These are phyloP conservation scores for Pycnococcus provasolii DNA, from an alignment of 139 green algal species.

Conservation along the genomic window DNA sequence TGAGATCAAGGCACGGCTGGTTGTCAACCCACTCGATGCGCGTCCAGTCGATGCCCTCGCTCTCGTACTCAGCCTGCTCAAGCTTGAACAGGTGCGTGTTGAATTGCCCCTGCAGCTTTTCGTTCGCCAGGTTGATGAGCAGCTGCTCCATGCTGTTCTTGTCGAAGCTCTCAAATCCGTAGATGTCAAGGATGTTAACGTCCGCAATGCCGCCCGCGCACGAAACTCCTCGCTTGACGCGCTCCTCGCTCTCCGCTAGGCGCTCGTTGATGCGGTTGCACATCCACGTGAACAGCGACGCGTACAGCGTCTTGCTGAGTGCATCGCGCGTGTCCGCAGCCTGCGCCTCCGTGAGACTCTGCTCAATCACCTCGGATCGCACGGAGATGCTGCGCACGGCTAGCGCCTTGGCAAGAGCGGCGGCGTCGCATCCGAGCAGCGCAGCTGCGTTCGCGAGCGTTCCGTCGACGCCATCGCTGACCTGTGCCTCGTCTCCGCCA, in stretches of 20 bases:
- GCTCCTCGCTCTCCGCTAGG: conserved; percentile 10
- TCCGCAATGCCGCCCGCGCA: not conserved
- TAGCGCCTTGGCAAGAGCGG: conserved; percentile 12
- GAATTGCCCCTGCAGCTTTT: conserved; percentile 37
- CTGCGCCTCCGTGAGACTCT: conserved; percentile 47
- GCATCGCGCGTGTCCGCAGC: conserved; percentile 46
- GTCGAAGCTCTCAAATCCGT: conserved; percentile 37
- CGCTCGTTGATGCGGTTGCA: conserved; percentile 24
- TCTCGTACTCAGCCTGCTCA: conserved; percentile 31
- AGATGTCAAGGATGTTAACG: conserved; percentile 37
- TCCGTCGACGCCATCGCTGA: not conserved
- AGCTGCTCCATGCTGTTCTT: conserved; percentile 38
- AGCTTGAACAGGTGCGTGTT: conserved; percentile 35
- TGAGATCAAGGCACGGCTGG: conserved; percentile 26
- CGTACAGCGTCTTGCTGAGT: conserved; percentile 48
- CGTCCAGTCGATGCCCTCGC: conserved; percentile 32
- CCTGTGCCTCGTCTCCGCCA: not conserved
- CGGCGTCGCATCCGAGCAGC: conserved; percentile 21
- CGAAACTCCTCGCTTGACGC: not conserved
- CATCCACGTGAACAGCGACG: conserved; percentile 53
- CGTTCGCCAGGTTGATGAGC: conserved; percentile 41
- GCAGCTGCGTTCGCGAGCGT: conserved; percentile 4
- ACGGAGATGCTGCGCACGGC: conserved; percentile 43
- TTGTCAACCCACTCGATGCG: conserved; percentile 35
- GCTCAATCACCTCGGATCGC: conserved; percentile 56